phyloP scores from a whole-genome alignment of 768 basidiomycete species.

The Clitopilus passeckerianus region DNA sequence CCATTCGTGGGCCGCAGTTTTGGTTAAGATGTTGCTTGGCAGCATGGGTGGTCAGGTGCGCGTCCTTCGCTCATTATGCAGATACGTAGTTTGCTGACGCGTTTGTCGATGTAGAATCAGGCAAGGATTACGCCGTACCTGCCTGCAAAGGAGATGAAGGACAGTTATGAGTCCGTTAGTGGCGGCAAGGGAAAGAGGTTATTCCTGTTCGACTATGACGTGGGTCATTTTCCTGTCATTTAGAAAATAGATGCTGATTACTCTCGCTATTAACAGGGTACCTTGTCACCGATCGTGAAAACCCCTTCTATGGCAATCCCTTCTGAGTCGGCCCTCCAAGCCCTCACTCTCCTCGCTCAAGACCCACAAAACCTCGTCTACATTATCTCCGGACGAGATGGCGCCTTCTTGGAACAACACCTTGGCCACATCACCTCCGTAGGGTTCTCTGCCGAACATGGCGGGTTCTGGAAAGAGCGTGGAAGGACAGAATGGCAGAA shows the following conservation, averaged over 20 bases:
- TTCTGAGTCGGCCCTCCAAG: constrained; percentile 64
- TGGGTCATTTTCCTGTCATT: constrained; percentile 30
- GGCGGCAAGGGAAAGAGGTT: constrained; percentile 84
- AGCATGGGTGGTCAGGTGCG: constrained; percentile 66
- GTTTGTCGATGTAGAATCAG: constrained; percentile 27
- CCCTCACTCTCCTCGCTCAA: constrained; percentile 62
- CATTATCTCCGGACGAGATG: constrained; percentile 96
- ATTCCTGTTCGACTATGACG: constrained; percentile 95
- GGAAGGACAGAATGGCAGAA: constrained; percentile 70
- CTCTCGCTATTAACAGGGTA: constrained; percentile 53
- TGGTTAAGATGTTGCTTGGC: constrained; percentile 83
- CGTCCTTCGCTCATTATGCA: not conserved
- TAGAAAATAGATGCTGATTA: constrained; percentile 1
- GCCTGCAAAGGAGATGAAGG: constrained; percentile 52
- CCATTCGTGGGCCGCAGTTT: constrained; percentile 90
- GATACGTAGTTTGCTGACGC: not conserved
- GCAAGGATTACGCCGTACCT: constrained; percentile 85
- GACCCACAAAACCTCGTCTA: constrained; percentile 93
- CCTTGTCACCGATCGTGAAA: constrained; percentile 95
- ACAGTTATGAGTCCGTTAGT: constrained; percentile 60
- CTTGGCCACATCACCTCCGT: constrained; percentile 78
- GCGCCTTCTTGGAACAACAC: constrained; percentile 87
- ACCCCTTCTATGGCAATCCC: constrained; percentile 85
- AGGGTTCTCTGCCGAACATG: constrained; percentile 95
- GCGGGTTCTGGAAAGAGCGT: constrained; percentile 82